Base-by-base conservation (phyloP, 768 basidiomycete genomes). In the Trametes coccinea region DNA sequence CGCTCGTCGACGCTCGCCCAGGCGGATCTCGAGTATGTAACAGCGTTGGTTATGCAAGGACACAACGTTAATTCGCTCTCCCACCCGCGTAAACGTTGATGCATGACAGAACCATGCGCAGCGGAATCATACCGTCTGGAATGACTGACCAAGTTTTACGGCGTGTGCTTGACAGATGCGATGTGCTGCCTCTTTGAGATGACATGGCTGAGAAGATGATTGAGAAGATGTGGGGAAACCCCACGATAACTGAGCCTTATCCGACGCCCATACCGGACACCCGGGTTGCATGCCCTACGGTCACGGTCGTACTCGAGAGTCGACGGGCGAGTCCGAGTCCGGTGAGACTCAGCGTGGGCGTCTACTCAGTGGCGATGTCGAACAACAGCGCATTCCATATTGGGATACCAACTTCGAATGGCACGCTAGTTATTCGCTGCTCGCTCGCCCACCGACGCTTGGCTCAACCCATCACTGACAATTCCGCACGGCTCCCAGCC, bases 311-410 rank as follows among this genome's bases (percentile, higher is more conserved):
- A 22, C 22, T 22, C 22, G 22, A 22, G 22, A 22, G 22, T 22
- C 22, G 22, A 37, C 34, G 34, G 34, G 34, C 34, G 34, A 37
- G 34, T 37, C 6, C 34, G 34, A 37, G 10, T 37, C 34, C 34
- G 34, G 34, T 37, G 1, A 37, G 34, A 37, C 41, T 16, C 17
- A 30, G 5, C 50, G 16, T 55, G 54, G 54, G 61, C 61, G 61
- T 52, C 61, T 62, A n/a, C 34, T 11, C 6, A 48, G 61, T 62
- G 61, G 55, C 61, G 46, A 49, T 62, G 61, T 50, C 30, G 61
- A 62, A 62, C 61, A 57, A 62, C 61, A 62, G 55, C 50, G 49
- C 48, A 44, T 62, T 48, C 61, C 61, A 56, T 47, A 62, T 56
- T 41, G 34, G 50, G 61, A 31, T 5, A 16, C 6, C 16, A 46